A percentile compares a stretch with the other conserved stretches of the same genome.
phyloP scores from a whole-genome alignment of 345 rosid species.

The Lagerstroemia speciosa region DNA sequence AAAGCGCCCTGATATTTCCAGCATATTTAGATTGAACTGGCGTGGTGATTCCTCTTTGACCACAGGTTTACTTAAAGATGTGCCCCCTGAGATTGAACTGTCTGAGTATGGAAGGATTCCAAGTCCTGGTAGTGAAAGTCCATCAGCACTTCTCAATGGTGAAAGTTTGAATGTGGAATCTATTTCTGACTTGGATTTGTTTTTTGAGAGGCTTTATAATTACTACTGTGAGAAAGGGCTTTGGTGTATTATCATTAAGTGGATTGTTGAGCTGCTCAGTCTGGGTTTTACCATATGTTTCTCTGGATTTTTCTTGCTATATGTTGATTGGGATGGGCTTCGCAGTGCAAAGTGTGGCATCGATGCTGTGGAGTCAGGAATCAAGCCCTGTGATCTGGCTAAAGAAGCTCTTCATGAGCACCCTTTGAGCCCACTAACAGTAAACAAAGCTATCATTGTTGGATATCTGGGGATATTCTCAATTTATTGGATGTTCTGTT shows the following conservation, averaged over 20 bases:
- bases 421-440: conserved; percentile 84
- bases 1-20: conserved; percentile 47
- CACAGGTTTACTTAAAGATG: conserved; percentile 69
- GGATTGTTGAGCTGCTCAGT: conserved; percentile 91
- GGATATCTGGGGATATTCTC: conserved; percentile 86
- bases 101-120: conserved; percentile 72
- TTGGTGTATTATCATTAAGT: conserved; percentile 87
- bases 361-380: conserved; percentile 97
- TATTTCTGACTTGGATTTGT: conserved; percentile 86
- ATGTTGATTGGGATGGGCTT: conserved; percentile 97
- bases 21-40: conserved; percentile 60
- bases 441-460: conserved; percentile 69
- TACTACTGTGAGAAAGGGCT: conserved; percentile 95
- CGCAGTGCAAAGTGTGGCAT: conserved; percentile 97
- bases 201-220: conserved; percentile 83
- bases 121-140: conserved; percentile 96
- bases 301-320: conserved; percentile 90
- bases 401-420: conserved; percentile 85
- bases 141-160: conserved; percentile 92
- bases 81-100: conserved; percentile 80
- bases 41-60: conserved; percentile 65
- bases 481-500: conserved; percentile 79
- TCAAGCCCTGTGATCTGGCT: conserved; percentile 89
- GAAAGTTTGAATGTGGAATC: conserved; percentile 73
- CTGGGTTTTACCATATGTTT: conserved; percentile 85